phyloP scores from a whole-genome alignment of 768 basidiomycete genomes.

The Megacollybia marginata region DNA sequence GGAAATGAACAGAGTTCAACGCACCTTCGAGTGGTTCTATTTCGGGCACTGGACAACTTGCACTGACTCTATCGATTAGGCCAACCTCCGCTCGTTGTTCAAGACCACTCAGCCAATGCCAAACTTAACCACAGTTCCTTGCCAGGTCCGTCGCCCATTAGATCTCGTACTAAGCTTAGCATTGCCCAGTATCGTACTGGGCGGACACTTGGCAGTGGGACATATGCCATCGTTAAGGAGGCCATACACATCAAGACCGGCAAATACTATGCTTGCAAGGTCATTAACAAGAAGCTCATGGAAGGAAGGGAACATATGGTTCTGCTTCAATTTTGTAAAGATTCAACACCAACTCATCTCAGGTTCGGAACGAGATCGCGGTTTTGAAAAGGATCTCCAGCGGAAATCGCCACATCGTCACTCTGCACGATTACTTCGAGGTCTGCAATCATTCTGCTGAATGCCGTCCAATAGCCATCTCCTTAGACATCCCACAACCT shows the following conservation, averaged over 20 bases:
- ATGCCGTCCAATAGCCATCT: conserved; percentile 1
- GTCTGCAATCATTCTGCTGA: conserved; percentile 28
- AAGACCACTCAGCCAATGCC: conserved; percentile 16
- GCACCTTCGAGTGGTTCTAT: too few species aligned
- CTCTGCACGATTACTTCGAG: conserved; percentile 95
- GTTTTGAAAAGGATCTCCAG: conserved; percentile 92
- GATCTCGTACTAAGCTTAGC: neutral
- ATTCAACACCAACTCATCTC: neutral
- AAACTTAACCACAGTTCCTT: conserved; percentile 31
- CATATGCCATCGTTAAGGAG: conserved; percentile 93
- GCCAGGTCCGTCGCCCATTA: conserved; percentile 29
- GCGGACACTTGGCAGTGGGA: conserved; percentile 83
- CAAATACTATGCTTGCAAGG: conserved; percentile 97
- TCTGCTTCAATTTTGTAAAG: conserved; percentile 13
- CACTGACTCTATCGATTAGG: too few species aligned
- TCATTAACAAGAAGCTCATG: conserved; percentile 99
- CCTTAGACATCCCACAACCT: conserved; percentile 84
- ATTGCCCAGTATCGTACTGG: conserved; percentile 72
- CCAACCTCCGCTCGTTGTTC: neutral
- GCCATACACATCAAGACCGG: conserved; percentile 88
- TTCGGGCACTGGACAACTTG: too few species aligned
- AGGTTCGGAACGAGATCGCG: conserved; percentile 96
- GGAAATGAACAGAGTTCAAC: too few species aligned
- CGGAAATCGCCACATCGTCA: conserved; percentile 86
- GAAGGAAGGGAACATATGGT: conserved; percentile 98